Evolutionary conservation across 2,329 filamentous ascomycete genomes (phyloP), one percentile per base, ranked within the genome.

Genomic region (Colletotrichum orchidophilum): DNA sequence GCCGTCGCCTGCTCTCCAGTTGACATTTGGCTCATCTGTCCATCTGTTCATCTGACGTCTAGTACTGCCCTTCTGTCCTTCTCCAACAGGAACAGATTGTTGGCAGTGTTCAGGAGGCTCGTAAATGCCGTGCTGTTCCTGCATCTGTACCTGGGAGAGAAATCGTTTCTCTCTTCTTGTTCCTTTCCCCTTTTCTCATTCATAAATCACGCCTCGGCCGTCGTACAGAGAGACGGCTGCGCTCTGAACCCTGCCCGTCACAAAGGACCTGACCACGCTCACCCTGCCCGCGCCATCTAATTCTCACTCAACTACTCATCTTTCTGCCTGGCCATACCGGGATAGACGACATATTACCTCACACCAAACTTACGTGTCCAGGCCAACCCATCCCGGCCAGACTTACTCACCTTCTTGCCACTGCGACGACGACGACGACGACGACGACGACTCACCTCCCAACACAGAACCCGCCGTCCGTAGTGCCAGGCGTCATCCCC

Each of bases 81-180:
- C 73, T 72, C 12, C 61, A 46, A 73, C 74, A 71, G 46, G 61
- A 39, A 42, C 33, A 18, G 11, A 29, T 57, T 55, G 42, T 67
- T 57, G 52, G 63, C 57, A 24, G 55, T 61, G 68, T 57, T 31
- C 63, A 61, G 69, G 64, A 35, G 69, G 58, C 75, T 73, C 75
- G 63, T 72, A 73, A 70, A 69, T 74, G 65, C 57, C 61, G 55
- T 60, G 61, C 59, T 70, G 73, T 75, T 75, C 74, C 75, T 77
- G 76, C 76, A 78, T 78, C 74, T 74, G 76, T 77, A 73, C 68
- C 74, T 70, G 72, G 52, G 27, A 61, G 55, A 27, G 27, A 67
- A 55, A 57, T 18, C 54, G 58, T 70, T 63, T 66, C 55, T 70
- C 29, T 50, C 46, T 7, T 70, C 58, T 50, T 73, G 46, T 72